Evolutionary conservation across 2,329 filamentous ascomycete species (phyloP).

Genomic region (Helminthosporium solani): DNA sequence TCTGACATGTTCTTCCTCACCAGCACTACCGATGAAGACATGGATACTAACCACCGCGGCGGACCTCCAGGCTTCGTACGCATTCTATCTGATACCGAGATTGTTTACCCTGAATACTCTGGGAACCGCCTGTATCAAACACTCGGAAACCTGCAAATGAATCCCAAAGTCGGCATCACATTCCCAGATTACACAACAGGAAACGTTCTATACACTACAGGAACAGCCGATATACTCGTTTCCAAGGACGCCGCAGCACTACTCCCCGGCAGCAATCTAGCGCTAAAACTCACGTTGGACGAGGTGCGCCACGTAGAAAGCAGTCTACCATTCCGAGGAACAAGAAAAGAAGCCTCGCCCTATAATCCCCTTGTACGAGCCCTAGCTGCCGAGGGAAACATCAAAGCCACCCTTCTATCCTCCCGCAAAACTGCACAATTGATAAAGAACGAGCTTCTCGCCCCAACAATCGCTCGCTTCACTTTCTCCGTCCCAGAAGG

Average conservation of each 20-base stretch:
- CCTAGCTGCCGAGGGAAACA: conserved; percentile 59
- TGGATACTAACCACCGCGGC: conserved; percentile 84
- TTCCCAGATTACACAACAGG: conserved; percentile 74
- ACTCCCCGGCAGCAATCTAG: conserved; percentile 71
- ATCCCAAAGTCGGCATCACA: conserved; percentile 67
- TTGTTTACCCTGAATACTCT: conserved; percentile 81
- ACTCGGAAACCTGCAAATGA: conserved; percentile 70
- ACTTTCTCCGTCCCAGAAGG: conserved; percentile 52
- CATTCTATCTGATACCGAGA: conserved; percentile 60
- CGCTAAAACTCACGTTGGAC: conserved; percentile 65
- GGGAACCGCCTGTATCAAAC: conserved; percentile 84
- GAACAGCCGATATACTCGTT: conserved; percentile 65
- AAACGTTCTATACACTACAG: conserved; percentile 73
- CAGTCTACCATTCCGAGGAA: conserved; percentile 68
- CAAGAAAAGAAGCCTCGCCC: conserved; percentile 61
- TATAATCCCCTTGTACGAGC: conserved; percentile 76
- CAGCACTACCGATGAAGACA: conserved; percentile 61
- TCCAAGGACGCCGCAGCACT: conserved; percentile 62
- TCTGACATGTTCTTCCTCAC: conserved; percentile 80
- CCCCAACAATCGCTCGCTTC: conserved; percentile 68
- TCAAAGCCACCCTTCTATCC: conserved; percentile 16
- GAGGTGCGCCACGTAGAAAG: conserved; percentile 62
- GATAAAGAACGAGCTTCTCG: conserved; percentile 59
- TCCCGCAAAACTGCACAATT: conserved; percentile 53
- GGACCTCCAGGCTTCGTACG: conserved; percentile 73